A percentile compares a stretch with the other conserved stretches of the same genome.
These are phyloP conservation scores for Paramecium biaurelia DNA, from an alignment of 73 alveolate species.

Conservation along the genomic window DNA sequence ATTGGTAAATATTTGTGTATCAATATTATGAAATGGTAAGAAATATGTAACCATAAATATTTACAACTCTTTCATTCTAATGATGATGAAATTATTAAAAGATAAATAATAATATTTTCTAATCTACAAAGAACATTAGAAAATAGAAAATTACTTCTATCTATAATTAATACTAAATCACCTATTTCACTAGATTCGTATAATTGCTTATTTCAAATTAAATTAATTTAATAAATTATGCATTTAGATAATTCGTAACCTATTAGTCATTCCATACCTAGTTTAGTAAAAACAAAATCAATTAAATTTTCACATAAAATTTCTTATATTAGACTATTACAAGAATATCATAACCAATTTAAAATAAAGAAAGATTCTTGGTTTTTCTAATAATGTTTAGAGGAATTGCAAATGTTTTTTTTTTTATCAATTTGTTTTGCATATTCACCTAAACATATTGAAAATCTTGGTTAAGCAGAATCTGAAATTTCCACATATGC, in stretches of 20 bases:
- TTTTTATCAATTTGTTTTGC: background rate
- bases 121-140: background rate
- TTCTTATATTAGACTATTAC: background rate
- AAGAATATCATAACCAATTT: background rate
- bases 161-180: background rate
- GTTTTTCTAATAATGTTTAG: background rate
- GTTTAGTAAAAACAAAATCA: background rate
- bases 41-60: background rate
- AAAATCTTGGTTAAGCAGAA: background rate
- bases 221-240: background rate
- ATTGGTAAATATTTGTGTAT: background rate
- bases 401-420: background rate
- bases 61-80: background rate
- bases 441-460: background rate
- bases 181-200: background rate
- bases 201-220: background rate
- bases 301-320: background rate
- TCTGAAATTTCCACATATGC: background rate
- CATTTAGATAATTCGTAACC: constrained; percentile 6
- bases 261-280: background rate
- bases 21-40: background rate
- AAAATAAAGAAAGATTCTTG: background rate
- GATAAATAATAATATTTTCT: background rate
- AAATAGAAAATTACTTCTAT: background rate
- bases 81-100: background rate